Evolutionary conservation across 192 early-diverging fungal species (phyloP).

Genomic region (Entomortierella chlamydospora): DNA sequence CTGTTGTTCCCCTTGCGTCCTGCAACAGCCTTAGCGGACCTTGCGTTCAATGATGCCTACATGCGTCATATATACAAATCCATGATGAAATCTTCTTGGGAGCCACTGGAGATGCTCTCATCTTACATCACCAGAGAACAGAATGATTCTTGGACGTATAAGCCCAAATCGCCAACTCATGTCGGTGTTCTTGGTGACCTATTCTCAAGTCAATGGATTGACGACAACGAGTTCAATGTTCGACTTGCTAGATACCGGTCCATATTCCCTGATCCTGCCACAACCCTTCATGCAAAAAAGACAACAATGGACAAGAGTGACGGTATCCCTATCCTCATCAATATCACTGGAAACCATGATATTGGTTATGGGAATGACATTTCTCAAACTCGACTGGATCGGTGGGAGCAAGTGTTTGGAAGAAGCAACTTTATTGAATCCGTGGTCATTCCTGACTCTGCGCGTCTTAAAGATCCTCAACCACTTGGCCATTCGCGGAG

Average conservation of each 20-base stretch:
- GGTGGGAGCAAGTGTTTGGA: slow-evolving; percentile 68
- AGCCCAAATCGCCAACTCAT: slow-evolving; percentile 60
- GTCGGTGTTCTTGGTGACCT: slow-evolving; percentile 72
- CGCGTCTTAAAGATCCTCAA: not conserved
- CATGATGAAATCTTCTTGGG: slow-evolving; percentile 55
- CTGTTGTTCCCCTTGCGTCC: not conserved
- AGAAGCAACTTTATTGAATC: slow-evolving; percentile 56
- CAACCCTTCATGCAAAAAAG: too few species aligned
- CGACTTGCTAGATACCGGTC: slow-evolving; percentile 67
- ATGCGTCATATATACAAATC: slow-evolving; percentile 67
- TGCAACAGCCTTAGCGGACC: slow-evolving; percentile 58
- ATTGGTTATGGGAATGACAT: slow-evolving; percentile 75
- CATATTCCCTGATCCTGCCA: slow-evolving; percentile 58
- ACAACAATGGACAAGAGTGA: slow-evolving; percentile 1
- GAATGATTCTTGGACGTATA: not conserved
- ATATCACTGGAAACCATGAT: slow-evolving; percentile 75
- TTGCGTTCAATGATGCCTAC: slow-evolving; percentile 69
- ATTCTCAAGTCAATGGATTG: slow-evolving; percentile 75
- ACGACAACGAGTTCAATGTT: slow-evolving; percentile 62
- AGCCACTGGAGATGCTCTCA: slow-evolving; percentile 18
- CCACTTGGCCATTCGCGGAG: not conserved
- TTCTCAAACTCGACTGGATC: slow-evolving; percentile 57
- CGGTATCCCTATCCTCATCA: slow-evolving; percentile 50
- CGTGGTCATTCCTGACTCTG: slow-evolving; percentile 5
- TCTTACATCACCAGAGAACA: not conserved